Conservation (phyloP, 2,329 filamentous ascomycete species). For the Aureobasidium namibiae region DNA sequence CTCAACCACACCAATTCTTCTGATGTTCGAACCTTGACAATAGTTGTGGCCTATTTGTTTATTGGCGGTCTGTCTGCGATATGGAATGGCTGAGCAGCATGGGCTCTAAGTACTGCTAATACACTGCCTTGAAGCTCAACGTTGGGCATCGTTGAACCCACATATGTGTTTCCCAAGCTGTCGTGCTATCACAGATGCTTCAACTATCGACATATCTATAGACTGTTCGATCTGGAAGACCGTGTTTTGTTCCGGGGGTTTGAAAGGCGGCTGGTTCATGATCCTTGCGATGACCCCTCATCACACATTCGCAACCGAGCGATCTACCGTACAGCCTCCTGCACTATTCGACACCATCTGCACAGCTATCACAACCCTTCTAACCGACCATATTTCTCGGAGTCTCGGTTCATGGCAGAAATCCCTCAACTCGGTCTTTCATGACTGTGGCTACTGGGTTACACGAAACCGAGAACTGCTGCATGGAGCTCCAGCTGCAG, state of each 20-base stretch:
- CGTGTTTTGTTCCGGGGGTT: neutral
- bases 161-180: neutral
- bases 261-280: neutral
- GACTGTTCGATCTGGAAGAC: neutral
- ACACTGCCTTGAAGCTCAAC: neutral
- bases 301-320: neutral
- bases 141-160: too few relatives aligned
- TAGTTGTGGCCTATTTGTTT: neutral
- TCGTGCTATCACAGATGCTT: neutral
- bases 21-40: neutral
- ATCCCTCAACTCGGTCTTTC: neutral
- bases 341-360: neutral
- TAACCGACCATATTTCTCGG: neutral
- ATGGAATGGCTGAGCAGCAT: neutral
- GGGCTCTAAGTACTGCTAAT: neutral
- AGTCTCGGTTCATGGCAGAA: neutral
- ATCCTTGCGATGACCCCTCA: neutral
- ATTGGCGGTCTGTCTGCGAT: neutral
- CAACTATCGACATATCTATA: too few relatives aligned
- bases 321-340: neutral
- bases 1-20: neutral
- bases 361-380: neutral
- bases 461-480: neutral
- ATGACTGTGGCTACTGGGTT: too few relatives aligned
- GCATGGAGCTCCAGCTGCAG: neutral